phyloP scores from a whole-genome alignment of 2,329 filamentous ascomycete species.

The Aspergillus sp. region DNA sequence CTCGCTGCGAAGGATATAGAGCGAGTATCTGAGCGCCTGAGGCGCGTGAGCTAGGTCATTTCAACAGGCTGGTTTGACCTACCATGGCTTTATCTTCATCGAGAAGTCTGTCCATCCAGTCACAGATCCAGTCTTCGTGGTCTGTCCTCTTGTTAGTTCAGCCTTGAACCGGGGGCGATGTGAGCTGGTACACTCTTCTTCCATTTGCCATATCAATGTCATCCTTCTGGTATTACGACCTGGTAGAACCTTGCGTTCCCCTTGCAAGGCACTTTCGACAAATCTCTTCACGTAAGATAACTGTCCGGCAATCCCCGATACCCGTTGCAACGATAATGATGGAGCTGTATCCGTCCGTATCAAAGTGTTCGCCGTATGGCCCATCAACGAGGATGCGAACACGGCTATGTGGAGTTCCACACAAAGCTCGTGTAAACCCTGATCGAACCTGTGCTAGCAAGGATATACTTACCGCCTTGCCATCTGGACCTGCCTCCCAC shows the following conservation, averaged over 20 bases:
- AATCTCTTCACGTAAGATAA: background rate
- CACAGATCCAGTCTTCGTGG: background rate
- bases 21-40: background rate
- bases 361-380: background rate
- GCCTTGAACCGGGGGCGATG: background rate
- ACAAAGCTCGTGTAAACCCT: background rate
- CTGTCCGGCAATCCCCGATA: background rate
- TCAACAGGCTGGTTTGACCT: too few relatives aligned
- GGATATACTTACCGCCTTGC: constrained; percentile 1
- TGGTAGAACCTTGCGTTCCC: too few relatives aligned
- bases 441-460: background rate
- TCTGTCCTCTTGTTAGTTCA: background rate
- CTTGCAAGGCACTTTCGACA: too few relatives aligned
- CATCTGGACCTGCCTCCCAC: constrained; percentile 3
- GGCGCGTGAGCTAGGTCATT: too few relatives aligned
- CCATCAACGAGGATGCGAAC: background rate
- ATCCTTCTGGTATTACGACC: too few relatives aligned
- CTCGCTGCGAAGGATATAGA: background rate
- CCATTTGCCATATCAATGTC: background rate
- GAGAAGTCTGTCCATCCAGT: background rate
- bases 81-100: background rate
- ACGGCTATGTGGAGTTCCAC: background rate
- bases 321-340: background rate
- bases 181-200: background rate
- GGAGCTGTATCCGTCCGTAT: background rate